Percentiles rank a stretch among this genome's conserved stretches.
Evolutionary conservation across 2,329 filamentous ascomycete species (phyloP).

Genomic region (Cytospora schulzeri): DNA sequence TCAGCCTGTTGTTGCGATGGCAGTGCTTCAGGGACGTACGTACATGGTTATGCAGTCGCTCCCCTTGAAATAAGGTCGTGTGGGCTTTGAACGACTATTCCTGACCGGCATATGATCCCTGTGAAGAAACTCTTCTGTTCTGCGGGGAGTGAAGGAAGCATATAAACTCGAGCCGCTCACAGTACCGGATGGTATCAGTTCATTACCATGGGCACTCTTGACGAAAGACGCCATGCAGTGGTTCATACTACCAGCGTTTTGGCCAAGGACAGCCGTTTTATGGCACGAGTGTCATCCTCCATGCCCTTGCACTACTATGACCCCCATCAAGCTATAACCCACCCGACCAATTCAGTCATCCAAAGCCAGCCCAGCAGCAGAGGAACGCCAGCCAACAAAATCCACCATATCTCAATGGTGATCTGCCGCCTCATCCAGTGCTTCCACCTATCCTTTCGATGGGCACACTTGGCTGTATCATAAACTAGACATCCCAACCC

Average conservation of each 20-base stretch:
- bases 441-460: conserved; percentile 45
- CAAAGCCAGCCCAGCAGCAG: conserved; percentile 44
- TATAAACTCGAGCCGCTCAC: no score
- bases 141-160: no score
- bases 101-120: no score
- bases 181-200: neutral
- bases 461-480: conserved; percentile 50
- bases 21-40: neutral
- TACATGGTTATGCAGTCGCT: neutral
- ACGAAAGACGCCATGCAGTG: neutral
- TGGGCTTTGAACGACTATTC: no score
- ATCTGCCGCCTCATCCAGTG: conserved; percentile 48
- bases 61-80: no score
- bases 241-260: neutral
- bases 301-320: neutral
- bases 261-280: no score
- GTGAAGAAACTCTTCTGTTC: no score
- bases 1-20: neutral
- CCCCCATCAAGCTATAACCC: conserved; percentile 7
- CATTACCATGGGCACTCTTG: neutral
- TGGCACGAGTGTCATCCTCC: neutral
- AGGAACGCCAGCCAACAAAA: conserved; percentile 47
- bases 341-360: conserved; percentile 32
- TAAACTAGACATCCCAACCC: conserved; percentile 59
- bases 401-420: conserved; percentile 53